Evolutionary conservation across 176 grass and related monocot species (phyloP).

Genomic region (Poa annua): DNA sequence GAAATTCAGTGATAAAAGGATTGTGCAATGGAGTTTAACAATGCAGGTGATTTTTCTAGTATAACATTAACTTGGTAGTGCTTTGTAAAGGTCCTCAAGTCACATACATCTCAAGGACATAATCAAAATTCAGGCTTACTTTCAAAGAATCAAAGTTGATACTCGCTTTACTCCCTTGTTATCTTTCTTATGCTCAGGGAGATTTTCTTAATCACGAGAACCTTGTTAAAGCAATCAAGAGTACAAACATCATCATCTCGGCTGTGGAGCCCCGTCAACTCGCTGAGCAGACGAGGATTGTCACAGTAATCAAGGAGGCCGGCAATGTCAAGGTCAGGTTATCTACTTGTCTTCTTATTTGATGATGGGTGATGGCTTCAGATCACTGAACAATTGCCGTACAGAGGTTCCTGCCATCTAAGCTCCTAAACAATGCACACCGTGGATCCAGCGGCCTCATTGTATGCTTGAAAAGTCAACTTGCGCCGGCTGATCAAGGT

Average conservation of each 20-base stretch:
- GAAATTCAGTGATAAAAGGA: neutral
- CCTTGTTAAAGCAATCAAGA: neutral
- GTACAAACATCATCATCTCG: neutral
- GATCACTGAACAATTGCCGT: neutral
- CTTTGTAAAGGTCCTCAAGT: neutral
- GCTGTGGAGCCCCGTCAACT: neutral
- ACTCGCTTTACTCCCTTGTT: neutral
- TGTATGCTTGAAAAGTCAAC: neutral
- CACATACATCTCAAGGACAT: neutral
- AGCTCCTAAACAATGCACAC: neutral
- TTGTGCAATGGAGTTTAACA: neutral
- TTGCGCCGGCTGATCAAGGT: neutral
- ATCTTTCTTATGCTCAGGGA: neutral
- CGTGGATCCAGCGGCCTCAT: neutral
- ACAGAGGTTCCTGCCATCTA: constrained; percentile 6
- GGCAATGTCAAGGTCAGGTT: constrained; percentile 6
- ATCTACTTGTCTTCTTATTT: neutral
- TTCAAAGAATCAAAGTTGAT: neutral
- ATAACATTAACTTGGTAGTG: neutral
- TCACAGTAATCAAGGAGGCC: neutral
- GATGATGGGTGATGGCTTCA: neutral
- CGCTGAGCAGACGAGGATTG: constrained; percentile 5
- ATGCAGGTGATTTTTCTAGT: neutral
- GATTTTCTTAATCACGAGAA: neutral
- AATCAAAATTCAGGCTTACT: neutral